Evolutionary conservation across 495 filamentous ascomycete genomes (phyloP), one percentile per base, ranked within the genome.

Genomic region (Penicillium desertorum): DNA sequence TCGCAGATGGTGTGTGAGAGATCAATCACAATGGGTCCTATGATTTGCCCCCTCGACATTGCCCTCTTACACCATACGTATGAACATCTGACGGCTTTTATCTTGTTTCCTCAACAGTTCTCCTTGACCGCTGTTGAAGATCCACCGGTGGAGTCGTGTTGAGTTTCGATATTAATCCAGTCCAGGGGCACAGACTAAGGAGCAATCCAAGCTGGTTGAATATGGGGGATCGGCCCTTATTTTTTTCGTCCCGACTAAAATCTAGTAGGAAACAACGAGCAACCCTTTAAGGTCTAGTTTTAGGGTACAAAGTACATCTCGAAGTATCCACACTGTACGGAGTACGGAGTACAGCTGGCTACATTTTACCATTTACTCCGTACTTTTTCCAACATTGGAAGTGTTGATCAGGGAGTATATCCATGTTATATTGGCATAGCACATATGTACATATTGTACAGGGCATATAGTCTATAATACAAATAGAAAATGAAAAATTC

Each of bases 101-200:
- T 47, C 52, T 55, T 22, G 46, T 29, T 16, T 20, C 3, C 1
- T 47, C 44, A 20, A 25, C 32, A 44, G 32, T 22, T 42, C 23
- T 45, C 6, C 32, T 60, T 61, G 58, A 59, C 58, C 55, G 51
- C 57, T 55, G 30, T 20, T 47, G 43, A 53, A n/a, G 53, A 58
- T 64, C 62, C 55, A 66, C 43, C 23, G 10, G 48, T 59, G 51
- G 45, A 23, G 23, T 53, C 51, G 11, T 51, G 51, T 56, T 45
- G 60, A 51, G 45, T 51, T 50, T 36, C 23, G 41, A 47, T 57
- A 34, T 53, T 56, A 32, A 57, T 43, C 20, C n/a, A 45, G 39
- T 37, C 52, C 56, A 63, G 62, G 62, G 60, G 62, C 62, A 65
- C 65, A 63, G 62, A 68, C 62, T 62, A 20, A 57, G 48, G 53